Evolutionary conservation across 2,329 filamentous ascomycete species (phyloP).

Genomic region (Paecilomyces dactylethromorphus): DNA sequence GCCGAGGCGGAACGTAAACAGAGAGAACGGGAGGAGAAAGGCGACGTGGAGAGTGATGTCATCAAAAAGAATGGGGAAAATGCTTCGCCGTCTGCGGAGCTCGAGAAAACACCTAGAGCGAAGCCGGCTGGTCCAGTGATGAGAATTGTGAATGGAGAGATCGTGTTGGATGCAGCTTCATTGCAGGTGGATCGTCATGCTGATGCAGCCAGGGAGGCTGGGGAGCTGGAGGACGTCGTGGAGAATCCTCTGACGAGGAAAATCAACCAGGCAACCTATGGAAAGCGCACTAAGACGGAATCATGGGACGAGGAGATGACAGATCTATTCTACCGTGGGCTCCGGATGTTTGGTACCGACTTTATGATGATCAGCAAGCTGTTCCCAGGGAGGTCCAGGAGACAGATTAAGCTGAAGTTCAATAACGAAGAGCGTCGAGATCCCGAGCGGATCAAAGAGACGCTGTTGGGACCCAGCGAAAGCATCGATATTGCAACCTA

Average conservation of each 20-base stretch:
- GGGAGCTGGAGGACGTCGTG: conserved; percentile 39
- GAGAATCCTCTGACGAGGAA: conserved; percentile 42
- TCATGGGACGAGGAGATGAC: conserved; percentile 54
- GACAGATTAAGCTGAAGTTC: conserved; percentile 60
- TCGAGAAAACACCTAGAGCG: conserved; percentile 12
- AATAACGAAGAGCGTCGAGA: conserved; percentile 54
- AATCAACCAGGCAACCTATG: conserved; percentile 41
- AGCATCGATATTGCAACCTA: conserved; percentile 38
- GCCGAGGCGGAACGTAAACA: conserved; percentile 43
- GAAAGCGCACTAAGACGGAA: conserved; percentile 45
- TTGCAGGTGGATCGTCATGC: conserved; percentile 51
- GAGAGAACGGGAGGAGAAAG: conserved; percentile 29
- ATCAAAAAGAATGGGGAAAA: conserved; percentile 21
- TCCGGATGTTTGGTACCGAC: conserved; percentile 59
- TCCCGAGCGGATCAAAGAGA: conserved; percentile 46
- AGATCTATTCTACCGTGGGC: conserved; percentile 55
- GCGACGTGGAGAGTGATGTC: conserved; percentile 9
- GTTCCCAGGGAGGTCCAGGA: conserved; percentile 53
- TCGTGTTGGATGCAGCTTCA: conserved; percentile 48
- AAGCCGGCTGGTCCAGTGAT: conserved; percentile 40
- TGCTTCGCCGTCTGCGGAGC: conserved; percentile 11
- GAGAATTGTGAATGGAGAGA: conserved; percentile 52
- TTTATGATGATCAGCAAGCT: conserved; percentile 59
- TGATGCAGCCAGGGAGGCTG: conserved; percentile 42
- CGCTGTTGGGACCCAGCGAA: conserved; percentile 42